phyloP scores from a whole-genome alignment of 208 protist species.

The Blechomonas ayalai region DNA sequence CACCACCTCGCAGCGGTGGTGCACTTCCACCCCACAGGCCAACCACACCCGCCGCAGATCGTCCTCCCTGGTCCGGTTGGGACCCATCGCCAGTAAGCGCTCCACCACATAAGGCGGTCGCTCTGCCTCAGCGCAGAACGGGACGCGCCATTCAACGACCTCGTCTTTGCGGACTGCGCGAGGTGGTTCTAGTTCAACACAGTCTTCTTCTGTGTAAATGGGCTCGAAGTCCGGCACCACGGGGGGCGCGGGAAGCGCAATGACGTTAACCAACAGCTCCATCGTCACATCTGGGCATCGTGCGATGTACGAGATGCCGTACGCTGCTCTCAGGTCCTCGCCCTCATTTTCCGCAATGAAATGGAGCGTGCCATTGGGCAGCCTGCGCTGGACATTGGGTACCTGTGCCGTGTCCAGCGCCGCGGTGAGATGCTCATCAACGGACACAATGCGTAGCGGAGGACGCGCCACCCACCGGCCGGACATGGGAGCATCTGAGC shows the following conservation, averaged over 20 bases:
- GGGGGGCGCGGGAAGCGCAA: constrained; percentile 38
- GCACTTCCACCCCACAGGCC: constrained; percentile 58
- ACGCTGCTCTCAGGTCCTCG: constrained; percentile 19
- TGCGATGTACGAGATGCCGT: constrained; percentile 38
- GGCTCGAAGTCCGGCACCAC: constrained; percentile 39
- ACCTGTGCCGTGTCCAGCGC: constrained; percentile 56
- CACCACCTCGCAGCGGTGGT: constrained; percentile 59
- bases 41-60: constrained; percentile 9
- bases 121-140: constrained; percentile 23
- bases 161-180: constrained; percentile 67
- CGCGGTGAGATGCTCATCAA: constrained; percentile 34
- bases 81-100: constrained; percentile 8
- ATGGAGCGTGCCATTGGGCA: constrained; percentile 56
- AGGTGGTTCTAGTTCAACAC: constrained; percentile 48
- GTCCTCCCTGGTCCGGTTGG: constrained; percentile 3
- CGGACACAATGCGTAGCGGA: constrained; percentile 43
- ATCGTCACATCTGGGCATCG: constrained; percentile 55
- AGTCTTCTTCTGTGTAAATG: constrained; percentile 75
- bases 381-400: constrained; percentile 45
- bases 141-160: constrained; percentile 38
- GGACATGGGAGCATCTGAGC: constrained; percentile 6
- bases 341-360: constrained; percentile 67
- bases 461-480: constrained; percentile 36
- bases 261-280: constrained; percentile 42
- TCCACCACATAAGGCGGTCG: constrained; percentile 29